phyloP scores from a whole-genome alignment of 2,329 filamentous ascomycete species.

The Ciborinia camelliae region DNA sequence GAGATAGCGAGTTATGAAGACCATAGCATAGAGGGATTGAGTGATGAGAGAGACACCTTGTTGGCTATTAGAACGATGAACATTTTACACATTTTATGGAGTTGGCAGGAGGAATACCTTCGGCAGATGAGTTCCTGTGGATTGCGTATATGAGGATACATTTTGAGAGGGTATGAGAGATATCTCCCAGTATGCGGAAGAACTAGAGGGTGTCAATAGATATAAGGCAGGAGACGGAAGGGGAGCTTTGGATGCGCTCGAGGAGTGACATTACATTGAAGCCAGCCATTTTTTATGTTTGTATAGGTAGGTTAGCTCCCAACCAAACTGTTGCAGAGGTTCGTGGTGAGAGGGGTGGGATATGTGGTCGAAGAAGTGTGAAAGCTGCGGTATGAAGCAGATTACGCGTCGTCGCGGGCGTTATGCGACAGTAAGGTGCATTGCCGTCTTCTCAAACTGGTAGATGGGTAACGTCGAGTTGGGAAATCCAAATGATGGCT shows the following conservation, averaged over 20 bases:
- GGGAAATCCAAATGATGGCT: background rate
- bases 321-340: background rate
- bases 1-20: constrained; percentile 84
- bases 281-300: constrained; percentile 21
- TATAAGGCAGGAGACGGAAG: background rate
- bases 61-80: background rate
- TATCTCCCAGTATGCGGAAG: constrained; percentile 77
- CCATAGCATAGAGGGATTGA: constrained; percentile 79
- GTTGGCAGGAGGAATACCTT: constrained; percentile 51
- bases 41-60: constrained; percentile 77
- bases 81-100: too few relatives aligned
- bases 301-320: background rate
- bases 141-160: constrained; percentile 88
- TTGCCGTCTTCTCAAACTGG: background rate
- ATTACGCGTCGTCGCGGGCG: constrained; percentile 19
- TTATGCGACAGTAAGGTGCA: constrained; percentile 12
- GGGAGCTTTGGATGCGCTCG: background rate
- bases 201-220: constrained; percentile 32
- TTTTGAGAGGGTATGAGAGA: constrained; percentile 83
- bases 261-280: constrained; percentile 30
- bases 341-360: background rate
- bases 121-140: constrained; percentile 80
- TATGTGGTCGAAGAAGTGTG: background rate
- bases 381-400: background rate
- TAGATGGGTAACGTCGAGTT: background rate